Evolutionary conservation across 1,284 basidiomycete genomes (phyloP).

Genomic region (Naganishia albida): DNA sequence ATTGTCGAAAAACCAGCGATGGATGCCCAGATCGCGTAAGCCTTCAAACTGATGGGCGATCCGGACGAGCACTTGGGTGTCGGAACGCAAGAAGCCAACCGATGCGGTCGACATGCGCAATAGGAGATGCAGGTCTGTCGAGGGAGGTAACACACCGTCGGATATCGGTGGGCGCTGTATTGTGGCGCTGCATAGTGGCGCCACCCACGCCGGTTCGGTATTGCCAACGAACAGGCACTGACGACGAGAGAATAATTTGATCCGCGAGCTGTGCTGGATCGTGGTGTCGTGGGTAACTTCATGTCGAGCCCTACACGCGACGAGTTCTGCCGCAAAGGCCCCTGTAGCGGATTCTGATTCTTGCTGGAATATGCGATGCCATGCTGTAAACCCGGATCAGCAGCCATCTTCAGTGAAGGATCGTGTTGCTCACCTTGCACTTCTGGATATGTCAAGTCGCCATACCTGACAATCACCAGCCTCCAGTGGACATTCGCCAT

Average conservation of each 20-base stretch:
- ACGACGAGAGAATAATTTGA: slow-evolving; percentile 2
- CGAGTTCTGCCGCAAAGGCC: slow-evolving; percentile 16
- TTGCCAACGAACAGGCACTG: slow-evolving; percentile 3
- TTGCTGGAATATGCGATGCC: slow-evolving; percentile 14
- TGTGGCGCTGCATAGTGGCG: slow-evolving; percentile 11
- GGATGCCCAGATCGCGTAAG: slow-evolving; percentile 19
- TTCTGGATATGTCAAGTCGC: slow-evolving; percentile 4
- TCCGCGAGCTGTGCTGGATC: not conserved
- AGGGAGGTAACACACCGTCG: not conserved
- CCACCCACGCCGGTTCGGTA: not conserved
- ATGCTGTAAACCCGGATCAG: slow-evolving; percentile 1
- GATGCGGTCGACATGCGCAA: slow-evolving; percentile 22
- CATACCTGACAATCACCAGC: slow-evolving; percentile 3
- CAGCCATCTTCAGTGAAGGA: not conserved
- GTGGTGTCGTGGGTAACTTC: not conserved
- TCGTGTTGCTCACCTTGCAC: slow-evolving; percentile 9
- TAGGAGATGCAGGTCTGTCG: slow-evolving; percentile 9
- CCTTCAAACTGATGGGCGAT: slow-evolving; percentile 10
- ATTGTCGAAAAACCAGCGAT: slow-evolving; percentile 12
- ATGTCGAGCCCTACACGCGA: slow-evolving; percentile 3
- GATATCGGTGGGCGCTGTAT: not conserved
- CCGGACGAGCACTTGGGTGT: slow-evolving; percentile 6
- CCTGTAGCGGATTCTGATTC: slow-evolving; percentile 19
- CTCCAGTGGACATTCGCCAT: slow-evolving; percentile 29
- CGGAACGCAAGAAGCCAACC: slow-evolving; percentile 10